Evolutionary conservation across 1,139 yeast genomes (phyloP), one percentile per base, ranked within the genome.

Genomic region (Pichia sp.): DNA sequence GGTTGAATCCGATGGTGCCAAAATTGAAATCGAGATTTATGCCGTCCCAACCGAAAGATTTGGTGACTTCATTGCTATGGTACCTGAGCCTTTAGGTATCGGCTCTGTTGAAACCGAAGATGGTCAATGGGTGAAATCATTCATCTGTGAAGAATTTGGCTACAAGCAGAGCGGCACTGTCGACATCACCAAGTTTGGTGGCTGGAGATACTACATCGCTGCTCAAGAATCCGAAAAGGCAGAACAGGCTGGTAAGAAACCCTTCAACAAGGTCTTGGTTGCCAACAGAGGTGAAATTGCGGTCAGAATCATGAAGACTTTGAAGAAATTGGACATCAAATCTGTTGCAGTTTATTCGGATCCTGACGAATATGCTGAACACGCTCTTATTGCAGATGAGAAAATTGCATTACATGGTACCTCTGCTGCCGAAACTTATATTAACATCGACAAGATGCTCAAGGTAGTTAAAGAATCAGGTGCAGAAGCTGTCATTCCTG

Each of bases 281-380:
- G 98, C 99, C 41, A 93, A 93, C 75, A 83, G 99, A 73, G 99
- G 99, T 69, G 99, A 93, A 73, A 93, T 93, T 66, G 97, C 99
- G 3, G 97, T 91, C 40, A 79, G 99, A 68, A 88, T 93, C 63
- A 89, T 92, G 67, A 86, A 81, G 67, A 92, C 99, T 8, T 76
- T 92, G 67, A 89, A 88, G 70, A 85, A 85, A 69, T 71, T 92
- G 64, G 83, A 84, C 4, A 88, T 93, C 63, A 80, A 78, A 63
- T 75, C 97, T 0, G 85, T 93, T 61, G 95, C 98, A 2, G 86
- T 93, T 49, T 93, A 87, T 72, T 88, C 97, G 10, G 95, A 90
- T 65, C 87, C 91, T 6, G 99, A 93, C 68, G 80, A 87, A 65
- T 89, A 88, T 65, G 86, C 98, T 12, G 84, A 86, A 65, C 98